These are phyloP conservation scores for Coemansia sp. DNA, from an alignment of 192 early-diverging fungal genomes.

Conservation along the genomic window DNA sequence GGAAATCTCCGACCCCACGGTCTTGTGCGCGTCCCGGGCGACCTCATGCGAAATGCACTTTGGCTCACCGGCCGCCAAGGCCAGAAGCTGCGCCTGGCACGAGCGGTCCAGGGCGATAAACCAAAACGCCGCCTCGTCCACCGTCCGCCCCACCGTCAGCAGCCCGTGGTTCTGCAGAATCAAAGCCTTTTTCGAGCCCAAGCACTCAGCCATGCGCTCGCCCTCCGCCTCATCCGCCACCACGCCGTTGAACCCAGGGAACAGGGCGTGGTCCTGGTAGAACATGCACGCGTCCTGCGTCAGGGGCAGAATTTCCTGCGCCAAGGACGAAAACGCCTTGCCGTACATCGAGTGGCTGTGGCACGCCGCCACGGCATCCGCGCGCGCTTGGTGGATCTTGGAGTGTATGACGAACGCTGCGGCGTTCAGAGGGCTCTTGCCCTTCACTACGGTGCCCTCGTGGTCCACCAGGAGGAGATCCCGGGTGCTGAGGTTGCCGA, in stretches of 20 bases:
- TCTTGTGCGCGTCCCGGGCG: constrained; percentile 24
- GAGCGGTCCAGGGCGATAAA: constrained; percentile 59
- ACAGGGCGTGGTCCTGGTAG: constrained; percentile 54
- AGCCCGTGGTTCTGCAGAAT: constrained; percentile 64
- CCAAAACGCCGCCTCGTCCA: constrained; percentile 59
- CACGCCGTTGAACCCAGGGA: constrained; percentile 57
- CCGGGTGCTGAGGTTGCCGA: constrained; percentile 54
- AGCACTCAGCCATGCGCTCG: constrained; percentile 44
- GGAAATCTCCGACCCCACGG: constrained; percentile 31
- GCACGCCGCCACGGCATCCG: constrained; percentile 54
- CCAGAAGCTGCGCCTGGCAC: constrained; percentile 57
- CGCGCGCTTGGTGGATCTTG: constrained; percentile 52
- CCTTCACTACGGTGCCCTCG: constrained; percentile 52
- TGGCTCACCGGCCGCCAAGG: constrained; percentile 47
- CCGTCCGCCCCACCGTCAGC: constrained; percentile 52
- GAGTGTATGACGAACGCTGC: constrained; percentile 64
- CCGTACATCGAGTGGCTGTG: constrained; percentile 64
- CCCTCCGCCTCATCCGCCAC: constrained; percentile 60
- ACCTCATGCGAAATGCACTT: constrained; percentile 29
- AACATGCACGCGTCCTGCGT: constrained; percentile 65
- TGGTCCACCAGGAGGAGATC: constrained; percentile 61
- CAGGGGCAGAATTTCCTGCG: constrained; percentile 47
- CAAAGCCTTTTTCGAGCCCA: constrained; percentile 55
- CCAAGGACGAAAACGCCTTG: constrained; percentile 57
- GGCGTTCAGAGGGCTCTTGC: constrained; percentile 53